Evolutionary conservation across 2,329 filamentous ascomycete genomes (phyloP), one percentile per base, ranked within the genome.

Genomic region (Aspergillus clavatus): DNA sequence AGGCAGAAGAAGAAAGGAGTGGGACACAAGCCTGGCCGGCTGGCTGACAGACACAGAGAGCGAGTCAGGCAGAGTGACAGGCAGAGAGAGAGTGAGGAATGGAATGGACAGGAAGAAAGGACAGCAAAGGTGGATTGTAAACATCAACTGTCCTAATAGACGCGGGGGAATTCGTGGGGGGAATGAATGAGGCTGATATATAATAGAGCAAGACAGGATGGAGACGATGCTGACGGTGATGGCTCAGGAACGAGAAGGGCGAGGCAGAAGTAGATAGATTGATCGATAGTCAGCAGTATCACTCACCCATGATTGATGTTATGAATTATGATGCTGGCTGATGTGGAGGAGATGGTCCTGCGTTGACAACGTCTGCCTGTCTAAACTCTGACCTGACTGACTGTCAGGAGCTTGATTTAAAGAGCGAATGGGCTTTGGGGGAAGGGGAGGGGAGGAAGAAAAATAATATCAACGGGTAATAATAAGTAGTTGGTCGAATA

Each of bases 301-400:
- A 55, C 52, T 39, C 51, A 56, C 54, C 54, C 54, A 56, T 56
- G 42, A 46, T 49, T 35, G 37, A 41, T 40, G 41, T 27, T 39
- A 42, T 46, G 36, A 46, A 40, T 23, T 31, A 35, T 19, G 28
- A 50, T 33, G 45, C 41, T 43, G 38, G 41, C 18, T 35, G 37
- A 36, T 36, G 31, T 46, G 28, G 43, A 48, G 42, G 39, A 41
- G 42, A 45, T 21, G 44, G 42, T 43, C 41, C n/a, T n/a, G n/a
- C n/a, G n/a, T n/a, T n/a, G n/a, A n/a, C n/a, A n/a, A n/a, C n/a
- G 38, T 26, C 14, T 39, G 38, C 29, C 28, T 31, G 28, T 16
- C 16, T 31, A 16, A 16, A 14, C n/a, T 31, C 28, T 8, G 14
- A 14, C 29, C 29, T 8, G 28, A 3, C 14, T 31, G 26, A 7